Evolutionary conservation across 2,329 filamentous ascomycete genomes (phyloP).

Genomic region (Ploettnerulaceae sp.): DNA sequence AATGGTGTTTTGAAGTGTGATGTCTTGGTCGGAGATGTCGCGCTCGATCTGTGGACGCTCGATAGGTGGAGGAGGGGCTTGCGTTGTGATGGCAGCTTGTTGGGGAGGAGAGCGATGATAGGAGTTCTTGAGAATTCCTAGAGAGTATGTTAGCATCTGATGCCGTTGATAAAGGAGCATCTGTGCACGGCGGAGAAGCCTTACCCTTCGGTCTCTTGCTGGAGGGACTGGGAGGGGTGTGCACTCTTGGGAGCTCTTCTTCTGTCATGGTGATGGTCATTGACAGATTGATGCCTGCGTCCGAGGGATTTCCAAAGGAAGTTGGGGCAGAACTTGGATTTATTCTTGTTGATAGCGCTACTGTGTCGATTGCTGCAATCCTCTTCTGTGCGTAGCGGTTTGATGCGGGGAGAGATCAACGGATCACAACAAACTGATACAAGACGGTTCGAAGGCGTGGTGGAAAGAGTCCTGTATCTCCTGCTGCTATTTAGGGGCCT

Average conservation of each 20-base stretch:
- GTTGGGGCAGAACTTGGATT: conserved; percentile 3
- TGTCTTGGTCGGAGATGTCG: conserved; percentile 68
- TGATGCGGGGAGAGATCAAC: too few relatives aligned
- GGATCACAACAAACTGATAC: too few relatives aligned
- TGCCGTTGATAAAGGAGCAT: conserved; percentile 3
- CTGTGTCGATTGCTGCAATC: too few relatives aligned
- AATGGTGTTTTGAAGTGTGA: conserved; percentile 90
- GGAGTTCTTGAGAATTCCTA: conserved; percentile 93
- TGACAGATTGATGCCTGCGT: background rate
- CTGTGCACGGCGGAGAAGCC: conserved; percentile 1
- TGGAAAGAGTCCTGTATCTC: too few relatives aligned
- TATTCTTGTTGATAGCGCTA: conserved; percentile 4
- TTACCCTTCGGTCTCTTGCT: conserved; percentile 37
- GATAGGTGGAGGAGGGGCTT: conserved; percentile 34
- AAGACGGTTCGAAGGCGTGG: too few relatives aligned
- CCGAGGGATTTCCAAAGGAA: conserved; percentile 8
- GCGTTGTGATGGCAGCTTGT: conserved; percentile 39
- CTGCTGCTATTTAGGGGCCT: background rate
- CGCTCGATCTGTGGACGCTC: conserved; percentile 30
- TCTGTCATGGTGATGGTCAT: conserved; percentile 25
- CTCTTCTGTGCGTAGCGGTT: too few relatives aligned
- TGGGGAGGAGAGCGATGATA: conserved; percentile 55
- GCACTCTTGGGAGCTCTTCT: conserved; percentile 26
- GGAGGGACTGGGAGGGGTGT: conserved; percentile 33
- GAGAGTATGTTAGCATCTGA: conserved; percentile 7